phyloP scores from a whole-genome alignment of 768 basidiomycete species.

The Calocera cornea region DNA sequence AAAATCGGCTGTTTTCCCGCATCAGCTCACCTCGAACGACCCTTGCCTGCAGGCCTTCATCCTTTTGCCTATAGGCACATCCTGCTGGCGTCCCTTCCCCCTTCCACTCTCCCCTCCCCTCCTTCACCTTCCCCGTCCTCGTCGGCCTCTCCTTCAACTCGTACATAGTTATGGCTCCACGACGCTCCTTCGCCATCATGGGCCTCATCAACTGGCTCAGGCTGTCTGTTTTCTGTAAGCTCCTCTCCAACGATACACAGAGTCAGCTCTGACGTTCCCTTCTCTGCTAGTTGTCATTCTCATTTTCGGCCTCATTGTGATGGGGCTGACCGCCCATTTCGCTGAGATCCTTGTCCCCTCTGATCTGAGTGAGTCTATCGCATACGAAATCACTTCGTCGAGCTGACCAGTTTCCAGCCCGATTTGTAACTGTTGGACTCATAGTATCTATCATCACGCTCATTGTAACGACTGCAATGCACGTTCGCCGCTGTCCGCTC shows the following conservation, averaged over 20 bases:
- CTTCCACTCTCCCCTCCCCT: neutral
- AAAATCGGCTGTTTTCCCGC: neutral
- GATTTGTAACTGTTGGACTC: conserved; percentile 3
- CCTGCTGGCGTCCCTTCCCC: neutral
- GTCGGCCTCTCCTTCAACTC: neutral
- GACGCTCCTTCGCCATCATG: neutral
- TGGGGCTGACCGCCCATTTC: neutral
- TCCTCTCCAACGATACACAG: no score
- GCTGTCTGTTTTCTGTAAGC: neutral
- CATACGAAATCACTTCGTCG: no score
- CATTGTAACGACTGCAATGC: neutral
- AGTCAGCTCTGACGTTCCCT: neutral
- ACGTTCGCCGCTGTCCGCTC: neutral
- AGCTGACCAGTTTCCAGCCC: neutral
- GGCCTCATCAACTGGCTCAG: neutral
- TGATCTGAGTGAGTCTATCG: neutral
- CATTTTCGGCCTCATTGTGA: conserved; percentile 3
- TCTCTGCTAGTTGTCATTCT: neutral
- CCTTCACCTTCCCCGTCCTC: neutral
- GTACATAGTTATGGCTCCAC: conserved; percentile 4
- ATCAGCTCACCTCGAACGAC: neutral
- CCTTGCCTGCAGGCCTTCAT: neutral
- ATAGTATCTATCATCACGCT: conserved; percentile 3
- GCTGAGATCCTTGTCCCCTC: neutral
- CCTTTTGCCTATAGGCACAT: neutral